Evolutionary conservation across 345 rosid genomes (phyloP), one percentile per base, ranked within the genome.

Genomic region (Mangifera indica): DNA sequence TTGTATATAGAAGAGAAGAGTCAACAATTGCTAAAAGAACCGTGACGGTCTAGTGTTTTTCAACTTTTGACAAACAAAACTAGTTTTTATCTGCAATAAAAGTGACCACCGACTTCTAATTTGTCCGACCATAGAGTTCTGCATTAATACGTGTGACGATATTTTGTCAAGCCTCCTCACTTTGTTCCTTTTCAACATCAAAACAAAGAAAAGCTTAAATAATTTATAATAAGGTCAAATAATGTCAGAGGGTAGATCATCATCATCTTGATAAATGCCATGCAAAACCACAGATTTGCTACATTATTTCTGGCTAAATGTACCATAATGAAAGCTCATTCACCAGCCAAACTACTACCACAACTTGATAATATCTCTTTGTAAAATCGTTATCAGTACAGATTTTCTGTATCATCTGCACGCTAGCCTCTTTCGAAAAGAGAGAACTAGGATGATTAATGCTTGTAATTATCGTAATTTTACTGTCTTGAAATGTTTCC

Each of bases 101-200:
- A 67, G 63, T 13, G 66, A 58, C 52, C 84, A 84, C 87, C 87
- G 90, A 81, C 86, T 74, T 66, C 54, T 67, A 60, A n/a, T 76
- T 81, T 74, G 84, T 82, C 85, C 72, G 45, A 5, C 32, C 63
- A 72, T 29, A 25, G 44, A 69, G n/a, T n/a, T n/a, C 60, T 46
- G 65, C 51, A 68, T 26, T 5, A 2, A 26, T 59, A 80, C n/a
- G n/a, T 54, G 80, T 63, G 51, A 66, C 62, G 73, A 66, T 68
- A 20, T 76, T 70, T 69, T 53, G 24, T 12, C 53, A 6, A 52
- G 73, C 7, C 42, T 7, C 0, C 75, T 78, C 78, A 0, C 46
- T 76, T 67, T 83, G 60, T 46, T 63, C 10, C 5, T 14, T 72
- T 49, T 81, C 76, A 60, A 71, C 65, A 25, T 48, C 74, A 54